Percentiles rank a stretch among this genome's conserved stretches.
phyloP scores from a whole-genome alignment of 2,329 filamentous ascomycete species.

The Huntiella moniliformis region DNA sequence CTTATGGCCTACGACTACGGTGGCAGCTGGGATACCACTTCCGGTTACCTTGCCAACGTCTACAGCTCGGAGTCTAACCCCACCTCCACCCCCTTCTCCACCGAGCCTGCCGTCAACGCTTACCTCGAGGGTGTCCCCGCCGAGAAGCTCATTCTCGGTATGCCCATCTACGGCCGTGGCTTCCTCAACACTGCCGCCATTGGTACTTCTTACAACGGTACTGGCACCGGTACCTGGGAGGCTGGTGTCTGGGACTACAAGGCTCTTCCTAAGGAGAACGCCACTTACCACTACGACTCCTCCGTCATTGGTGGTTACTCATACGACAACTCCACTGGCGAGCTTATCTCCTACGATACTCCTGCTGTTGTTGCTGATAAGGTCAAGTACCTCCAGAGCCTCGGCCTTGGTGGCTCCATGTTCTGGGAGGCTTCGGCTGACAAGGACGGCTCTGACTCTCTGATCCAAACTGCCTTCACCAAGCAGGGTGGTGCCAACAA shows the following conservation, averaged over 20 bases:
- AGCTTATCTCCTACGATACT: constrained; percentile 57
- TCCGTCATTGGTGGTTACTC: constrained; percentile 47
- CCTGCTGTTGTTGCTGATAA: constrained; percentile 41
- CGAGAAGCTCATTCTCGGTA: constrained; percentile 54
- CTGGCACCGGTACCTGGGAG: constrained; percentile 55
- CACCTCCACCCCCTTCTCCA: constrained; percentile 49
- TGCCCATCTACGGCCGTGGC: constrained; percentile 62
- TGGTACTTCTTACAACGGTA: constrained; percentile 42
- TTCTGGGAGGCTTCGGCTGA: constrained; percentile 72
- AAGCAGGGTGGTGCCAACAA: constrained; percentile 22
- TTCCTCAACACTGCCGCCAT: constrained; percentile 45
- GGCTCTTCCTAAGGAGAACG: constrained; percentile 44
- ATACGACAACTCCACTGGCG: constrained; percentile 40
- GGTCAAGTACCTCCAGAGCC: constrained; percentile 41
- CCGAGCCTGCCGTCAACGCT: constrained; percentile 41
- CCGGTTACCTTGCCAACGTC: constrained; percentile 57
- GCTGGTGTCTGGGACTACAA: constrained; percentile 67
- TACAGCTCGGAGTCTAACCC: constrained; percentile 36
- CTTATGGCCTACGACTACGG: constrained; percentile 60
- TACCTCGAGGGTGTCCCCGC: constrained; percentile 48
- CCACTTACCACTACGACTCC: constrained; percentile 37
- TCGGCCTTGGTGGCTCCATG: constrained; percentile 56
- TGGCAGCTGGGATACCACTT: constrained; percentile 43
- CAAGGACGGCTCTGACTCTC: constrained; percentile 34
- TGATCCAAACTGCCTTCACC: constrained; percentile 33